Evolutionary conservation across 495 filamentous ascomycete species (phyloP).

Genomic region (Xylaria intraflava): DNA sequence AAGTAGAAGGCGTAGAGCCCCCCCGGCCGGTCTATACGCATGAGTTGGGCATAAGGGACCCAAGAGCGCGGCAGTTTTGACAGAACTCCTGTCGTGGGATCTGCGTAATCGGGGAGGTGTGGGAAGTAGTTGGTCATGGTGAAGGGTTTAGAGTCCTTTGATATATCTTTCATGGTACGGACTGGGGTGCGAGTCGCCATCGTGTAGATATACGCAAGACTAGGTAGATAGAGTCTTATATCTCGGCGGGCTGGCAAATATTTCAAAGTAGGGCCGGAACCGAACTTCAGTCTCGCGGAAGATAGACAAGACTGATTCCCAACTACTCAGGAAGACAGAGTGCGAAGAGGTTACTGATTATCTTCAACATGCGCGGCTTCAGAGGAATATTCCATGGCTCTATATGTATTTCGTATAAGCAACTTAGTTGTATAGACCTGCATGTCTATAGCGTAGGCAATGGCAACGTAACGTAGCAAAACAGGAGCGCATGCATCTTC

Average conservation of each 20-base stretch:
- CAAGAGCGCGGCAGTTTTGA: conserved; percentile 17
- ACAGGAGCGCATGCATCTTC: background rate
- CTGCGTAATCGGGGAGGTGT: conserved; percentile 7
- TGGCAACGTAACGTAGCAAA: background rate
- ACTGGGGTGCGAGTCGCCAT: background rate
- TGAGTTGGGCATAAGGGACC: conserved; percentile 23
- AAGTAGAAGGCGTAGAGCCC: conserved; percentile 21
- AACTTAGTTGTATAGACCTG: background rate
- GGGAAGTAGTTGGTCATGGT: conserved; percentile 12
- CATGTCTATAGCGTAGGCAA: too few species aligned
- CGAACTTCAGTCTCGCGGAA: too few species aligned
- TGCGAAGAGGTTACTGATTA: background rate
- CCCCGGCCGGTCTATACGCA: conserved; percentile 19
- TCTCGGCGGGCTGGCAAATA: too few species aligned
- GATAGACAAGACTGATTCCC: background rate
- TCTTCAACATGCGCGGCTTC: background rate
- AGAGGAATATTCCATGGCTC: background rate
- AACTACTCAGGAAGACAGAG: background rate
- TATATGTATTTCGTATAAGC: background rate
- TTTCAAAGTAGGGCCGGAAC: too few species aligned
- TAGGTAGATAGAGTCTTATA: too few species aligned
- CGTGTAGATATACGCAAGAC: background rate
- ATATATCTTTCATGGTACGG: background rate
- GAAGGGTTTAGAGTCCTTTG: background rate
- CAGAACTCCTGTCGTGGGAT: conserved; percentile 8